phyloP scores from a whole-genome alignment of 306 rosid genomes.

The Pyrus betulifolia region DNA sequence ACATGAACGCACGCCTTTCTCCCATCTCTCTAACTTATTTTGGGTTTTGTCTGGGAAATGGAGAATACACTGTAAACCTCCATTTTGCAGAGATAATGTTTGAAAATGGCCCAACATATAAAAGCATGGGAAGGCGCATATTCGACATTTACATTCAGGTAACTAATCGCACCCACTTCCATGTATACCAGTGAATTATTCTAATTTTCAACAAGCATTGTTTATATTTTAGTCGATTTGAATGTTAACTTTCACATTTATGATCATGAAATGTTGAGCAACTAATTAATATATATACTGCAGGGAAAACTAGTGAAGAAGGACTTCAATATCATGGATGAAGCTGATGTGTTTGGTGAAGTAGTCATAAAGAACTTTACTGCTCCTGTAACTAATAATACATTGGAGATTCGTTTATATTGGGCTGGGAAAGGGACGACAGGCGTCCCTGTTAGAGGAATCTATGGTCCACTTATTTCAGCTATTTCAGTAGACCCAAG shows the following conservation, averaged over 20 bases:
- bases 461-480: constrained; percentile 18
- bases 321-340: constrained; percentile 50
- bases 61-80: constrained; percentile 28
- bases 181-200: too few species aligned
- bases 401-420: constrained; percentile 40
- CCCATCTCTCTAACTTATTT: constrained; percentile 46
- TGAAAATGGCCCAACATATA: background rate
- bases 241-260: background rate
- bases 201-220: background rate
- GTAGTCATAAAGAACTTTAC: background rate
- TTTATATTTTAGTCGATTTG: background rate
- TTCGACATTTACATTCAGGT: constrained; percentile 40
- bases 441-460: background rate
- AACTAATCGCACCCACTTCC: background rate
- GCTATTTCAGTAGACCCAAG: constrained; percentile 10
- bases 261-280: background rate
- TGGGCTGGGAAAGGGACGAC: constrained; percentile 41
- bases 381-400: constrained; percentile 2
- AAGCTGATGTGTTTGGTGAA: constrained; percentile 31
- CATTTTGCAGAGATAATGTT: constrained; percentile 37
- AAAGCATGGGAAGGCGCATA: constrained; percentile 42
- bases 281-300: background rate
- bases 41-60: constrained; percentile 22
- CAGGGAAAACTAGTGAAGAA: constrained; percentile 26
- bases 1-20: constrained; percentile 52